phyloP scores from a whole-genome alignment of 257 asterid genomes.

The Solanum tacnaense region DNA sequence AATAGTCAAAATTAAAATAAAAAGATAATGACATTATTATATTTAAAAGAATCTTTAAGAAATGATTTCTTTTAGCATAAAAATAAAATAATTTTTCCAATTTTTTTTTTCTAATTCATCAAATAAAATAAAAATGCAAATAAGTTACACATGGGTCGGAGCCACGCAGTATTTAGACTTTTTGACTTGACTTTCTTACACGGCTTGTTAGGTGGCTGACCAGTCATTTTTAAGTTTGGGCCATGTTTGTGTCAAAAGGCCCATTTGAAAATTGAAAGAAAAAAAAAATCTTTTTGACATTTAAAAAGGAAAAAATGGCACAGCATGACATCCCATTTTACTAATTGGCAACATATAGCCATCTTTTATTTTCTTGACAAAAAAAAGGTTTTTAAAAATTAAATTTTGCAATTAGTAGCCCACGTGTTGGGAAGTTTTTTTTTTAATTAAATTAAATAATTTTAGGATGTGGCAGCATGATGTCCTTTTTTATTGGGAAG shows the following conservation, averaged over 20 bases:
- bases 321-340: too few species aligned
- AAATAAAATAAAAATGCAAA: not conserved
- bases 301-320: not conserved
- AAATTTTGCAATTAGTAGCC: too few species aligned
- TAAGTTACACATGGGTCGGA: not conserved
- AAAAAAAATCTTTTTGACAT: not conserved
- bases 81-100: not conserved
- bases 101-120: not conserved
- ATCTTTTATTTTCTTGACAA: too few species aligned
- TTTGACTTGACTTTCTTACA: not conserved
- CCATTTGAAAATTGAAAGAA: not conserved
- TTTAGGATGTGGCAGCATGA: too few species aligned
- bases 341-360: too few species aligned
- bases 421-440: too few species aligned
- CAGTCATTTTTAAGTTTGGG: not conserved
- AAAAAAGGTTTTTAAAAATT: too few species aligned
- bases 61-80: not conserved
- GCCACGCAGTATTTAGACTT: not conserved
- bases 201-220: not conserved
- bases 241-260: not conserved
- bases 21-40: not conserved
- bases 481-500: too few species aligned
- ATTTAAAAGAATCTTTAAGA: not conserved
- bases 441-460: too few species aligned
- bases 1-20: not conserved